Percentiles rank a stretch among this genome's conserved stretches.
Evolutionary conservation across 106 monocot genomes (phyloP).

Genomic region (Xerophyta viscosa): DNA sequence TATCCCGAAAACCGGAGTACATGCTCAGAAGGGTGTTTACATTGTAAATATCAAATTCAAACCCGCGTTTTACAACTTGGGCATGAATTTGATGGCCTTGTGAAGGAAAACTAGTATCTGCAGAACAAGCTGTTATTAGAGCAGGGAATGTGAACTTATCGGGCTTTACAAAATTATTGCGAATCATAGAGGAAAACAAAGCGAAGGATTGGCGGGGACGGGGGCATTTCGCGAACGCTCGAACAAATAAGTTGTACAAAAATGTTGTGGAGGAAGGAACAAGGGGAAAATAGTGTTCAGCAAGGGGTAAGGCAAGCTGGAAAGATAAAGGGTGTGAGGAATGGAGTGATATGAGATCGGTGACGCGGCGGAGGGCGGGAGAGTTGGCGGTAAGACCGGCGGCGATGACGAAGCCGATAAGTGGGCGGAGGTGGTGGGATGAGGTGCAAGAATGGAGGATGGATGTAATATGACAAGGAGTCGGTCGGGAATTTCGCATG

Average conservation of each 20-base stretch:
- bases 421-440: constrained; percentile 4
- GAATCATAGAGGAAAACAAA: constrained; percentile 22
- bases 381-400: constrained; percentile 11
- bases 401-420: constrained; percentile 15
- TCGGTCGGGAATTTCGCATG: too few relatives aligned
- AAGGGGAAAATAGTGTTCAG: constrained; percentile 32
- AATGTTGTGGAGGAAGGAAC: constrained; percentile 37
- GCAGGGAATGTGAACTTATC: constrained; percentile 47
- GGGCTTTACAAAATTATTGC: constrained; percentile 1
- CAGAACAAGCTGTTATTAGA: constrained; percentile 16
- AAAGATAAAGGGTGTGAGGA: constrained; percentile 11
- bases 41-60: constrained; percentile 28
- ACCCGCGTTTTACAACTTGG: constrained; percentile 35
- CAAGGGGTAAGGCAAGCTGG: constrained; percentile 17
- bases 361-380: constrained; percentile 17
- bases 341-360: constrained; percentile 3
- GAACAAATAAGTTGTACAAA: constrained; percentile 45
- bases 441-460: background rate
- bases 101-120: background rate
- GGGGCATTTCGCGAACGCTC: constrained; percentile 16
- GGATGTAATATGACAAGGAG: background rate
- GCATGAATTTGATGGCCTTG: constrained; percentile 32
- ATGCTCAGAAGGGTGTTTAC: constrained; percentile 45
- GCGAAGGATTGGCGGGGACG: constrained; percentile 15
- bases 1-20: constrained; percentile 40